Evolutionary conservation across 768 basidiomycete species (phyloP).

Genomic region (Suillus hirtellus): DNA sequence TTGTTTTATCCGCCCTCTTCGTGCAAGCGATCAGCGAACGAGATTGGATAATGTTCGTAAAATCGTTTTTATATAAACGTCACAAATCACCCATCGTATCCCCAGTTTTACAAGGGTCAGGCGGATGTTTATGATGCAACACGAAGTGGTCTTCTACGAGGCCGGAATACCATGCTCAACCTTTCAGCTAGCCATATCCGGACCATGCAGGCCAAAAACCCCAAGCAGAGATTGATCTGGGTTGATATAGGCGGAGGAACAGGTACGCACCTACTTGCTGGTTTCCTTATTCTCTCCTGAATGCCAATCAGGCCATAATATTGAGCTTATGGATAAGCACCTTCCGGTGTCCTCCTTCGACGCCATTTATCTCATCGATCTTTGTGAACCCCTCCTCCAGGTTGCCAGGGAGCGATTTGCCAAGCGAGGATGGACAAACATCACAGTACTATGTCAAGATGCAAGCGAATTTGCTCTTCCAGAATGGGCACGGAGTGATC

Average conservation of each 20-base stretch:
- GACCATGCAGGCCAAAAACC: conserved; percentile 41
- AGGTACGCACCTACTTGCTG: conserved; percentile 31
- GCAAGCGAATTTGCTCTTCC: conserved; percentile 67
- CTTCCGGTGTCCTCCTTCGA: conserved; percentile 61
- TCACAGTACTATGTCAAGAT: conserved; percentile 71
- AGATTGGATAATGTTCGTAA: conserved; percentile 45
- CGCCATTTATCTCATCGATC: conserved; percentile 69
- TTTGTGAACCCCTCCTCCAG: conserved; percentile 70
- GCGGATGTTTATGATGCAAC: conserved; percentile 75
- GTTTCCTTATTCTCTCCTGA: not conserved
- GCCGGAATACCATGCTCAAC: conserved; percentile 70
- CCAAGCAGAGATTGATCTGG: conserved; percentile 61
- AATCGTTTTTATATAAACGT: not conserved
- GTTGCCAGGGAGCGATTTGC: conserved; percentile 70
- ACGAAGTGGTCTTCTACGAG: conserved; percentile 58
- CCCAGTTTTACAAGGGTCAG: conserved; percentile 65
- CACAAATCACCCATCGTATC: conserved; percentile 3
- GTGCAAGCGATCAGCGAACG: conserved; percentile 40
- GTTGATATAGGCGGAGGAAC: conserved; percentile 81
- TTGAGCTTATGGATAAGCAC: conserved; percentile 70
- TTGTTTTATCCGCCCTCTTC: conserved; percentile 48
- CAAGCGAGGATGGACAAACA: conserved; percentile 70
- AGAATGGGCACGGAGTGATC: conserved; percentile 51
- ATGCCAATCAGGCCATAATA: conserved; percentile 51
- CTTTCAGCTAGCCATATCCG: conserved; percentile 65